phyloP scores from a whole-genome alignment of 768 basidiomycete genomes.

The Hygrophorus russula region DNA sequence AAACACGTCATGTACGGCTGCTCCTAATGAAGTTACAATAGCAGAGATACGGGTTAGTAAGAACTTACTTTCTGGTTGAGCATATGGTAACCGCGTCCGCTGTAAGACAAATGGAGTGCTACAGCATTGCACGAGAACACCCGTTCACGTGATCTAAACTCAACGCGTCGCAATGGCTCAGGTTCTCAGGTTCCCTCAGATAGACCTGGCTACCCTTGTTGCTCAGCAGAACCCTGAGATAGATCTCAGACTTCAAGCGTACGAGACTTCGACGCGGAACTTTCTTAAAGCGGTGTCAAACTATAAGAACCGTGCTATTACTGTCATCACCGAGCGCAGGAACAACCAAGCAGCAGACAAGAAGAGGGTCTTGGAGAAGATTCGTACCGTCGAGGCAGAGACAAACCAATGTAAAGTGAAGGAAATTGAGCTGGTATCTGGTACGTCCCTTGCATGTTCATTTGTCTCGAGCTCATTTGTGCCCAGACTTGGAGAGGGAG shows the following conservation, averaged over 20 bases:
- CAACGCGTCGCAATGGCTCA: no score
- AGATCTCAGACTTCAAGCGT: constrained; percentile 49
- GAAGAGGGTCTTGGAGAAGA: constrained; percentile 53
- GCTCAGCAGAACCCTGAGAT: constrained; percentile 45
- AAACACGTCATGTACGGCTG: no score
- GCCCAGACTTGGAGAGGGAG: constrained; percentile 54
- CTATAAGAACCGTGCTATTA: constrained; percentile 63
- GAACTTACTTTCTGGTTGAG: no score
- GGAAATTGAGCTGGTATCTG: constrained; percentile 69
- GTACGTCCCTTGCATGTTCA: constrained; percentile 28
- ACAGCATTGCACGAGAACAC: no score
- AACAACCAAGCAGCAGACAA: constrained; percentile 49
- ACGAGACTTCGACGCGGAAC: constrained; percentile 55
- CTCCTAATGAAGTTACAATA: no score
- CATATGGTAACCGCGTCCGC: no score
- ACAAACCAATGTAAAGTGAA: constrained; percentile 65
- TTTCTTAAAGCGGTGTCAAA: constrained; percentile 62
- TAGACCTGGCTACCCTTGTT: constrained; percentile 52
- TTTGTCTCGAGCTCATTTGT: not conserved
- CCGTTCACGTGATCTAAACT: no score
- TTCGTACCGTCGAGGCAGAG: constrained; percentile 51
- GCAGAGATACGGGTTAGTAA: no score
- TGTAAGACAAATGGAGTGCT: no score
- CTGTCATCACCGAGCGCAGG: constrained; percentile 58
- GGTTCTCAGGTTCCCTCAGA: constrained; percentile 33